Base-by-base conservation (phyloP, 106 monocot genomes). In the Alisma plantagoaquatica region DNA sequence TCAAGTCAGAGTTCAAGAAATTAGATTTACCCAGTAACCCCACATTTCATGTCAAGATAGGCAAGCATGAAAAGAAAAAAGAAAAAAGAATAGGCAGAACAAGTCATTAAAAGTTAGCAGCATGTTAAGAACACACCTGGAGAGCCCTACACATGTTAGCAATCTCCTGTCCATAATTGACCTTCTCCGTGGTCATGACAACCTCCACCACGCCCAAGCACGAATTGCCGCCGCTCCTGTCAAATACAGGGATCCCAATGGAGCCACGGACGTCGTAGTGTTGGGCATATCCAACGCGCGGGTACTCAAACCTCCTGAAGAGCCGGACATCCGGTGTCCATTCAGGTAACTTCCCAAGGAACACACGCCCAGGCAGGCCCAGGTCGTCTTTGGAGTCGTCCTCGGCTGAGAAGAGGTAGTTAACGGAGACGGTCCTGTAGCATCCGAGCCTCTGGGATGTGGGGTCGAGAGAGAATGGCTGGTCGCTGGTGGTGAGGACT, bases 121-220 rank as follows among this genome's bases (percentile, higher is more conserved):
- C 8, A 8, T 29, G 52, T 29, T 35, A 20, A 61, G 54, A 31
- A 10, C 54, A 31, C 18, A 92, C 91, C 86, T 92, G 75, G 56
- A 92, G 86, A 71, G 82, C 92, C 55, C 53, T 79, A 60, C 92
- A 86, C 14, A 92, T 80, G 29, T 56, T 79, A 20, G 79, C 86
- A 57, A 92, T 31, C 41, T 92, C 86, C 0, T 71, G 62, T 31
- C 75, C 56, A 43, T 86, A 92, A 32, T 75, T 82, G 56, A 87
- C 57, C 68, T 86, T 87, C 35, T 83, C 70, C 0, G 67, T 63
- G 0, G 74, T 86, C 62, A 69, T 56, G 14, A 92, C 76, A 12
- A 92, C 59, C 74, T 92, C 92, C n/a, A 92, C 29, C 33, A 92
- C 92, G 27, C 82, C 92, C n/a, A 92, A 46, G 74, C 92, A 92